Base-by-base conservation (phyloP, 2,329 filamentous ascomycete species). In the Chrysoporthe puriensis region DNA sequence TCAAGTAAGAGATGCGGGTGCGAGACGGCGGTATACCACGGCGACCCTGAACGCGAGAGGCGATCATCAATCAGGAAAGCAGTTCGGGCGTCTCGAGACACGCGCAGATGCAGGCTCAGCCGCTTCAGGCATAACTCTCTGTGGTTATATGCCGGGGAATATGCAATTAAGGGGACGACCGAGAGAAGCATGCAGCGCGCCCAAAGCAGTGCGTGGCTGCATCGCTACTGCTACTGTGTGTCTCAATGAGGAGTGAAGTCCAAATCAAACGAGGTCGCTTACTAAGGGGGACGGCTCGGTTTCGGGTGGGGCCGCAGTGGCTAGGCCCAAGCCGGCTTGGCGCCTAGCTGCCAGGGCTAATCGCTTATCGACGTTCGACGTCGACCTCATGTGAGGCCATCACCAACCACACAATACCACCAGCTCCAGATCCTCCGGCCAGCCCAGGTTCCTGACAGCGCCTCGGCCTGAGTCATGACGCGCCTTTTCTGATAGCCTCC, bases 311-410 rank as follows among this genome's bases (percentile, higher is more conserved):
- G 60, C 60, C 60, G 60, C 6, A 21, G 7, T 4, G 2, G 46
- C 46, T 62, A 62, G 44, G 32, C 44, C 46, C 16, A 40, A 21
- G 7, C 16, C 21, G 34, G 46, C 60, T 52, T 62, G 40, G 60
- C 44, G 60, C 16, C 2, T 14, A 34, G n/a, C 44, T 62, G 60
- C 32, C 60, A 54, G 3, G 26, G 32, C n/a, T 43, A 21, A 50
- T 62, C 43, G 34, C 44, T 50, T 40, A 40, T 50, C 44, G 44
- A 46, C 44, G 16, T 52, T 50, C 26, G 26, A 26, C 26, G 26
- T n/a, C 21, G 18, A 40, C 44, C 26, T 62, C 60, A 16, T 52
- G 44, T 62, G 44, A 62, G 46, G 60, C 46, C 46, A 62, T 62
- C 60, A 52, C 60, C 26, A 54, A 52, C 60, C 43, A 54, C 34